Evolutionary conservation across 371 early-diverging fungal species (phyloP), one percentile per base, ranked within the genome.

Genomic region (Dichotomocladium elegans): DNA sequence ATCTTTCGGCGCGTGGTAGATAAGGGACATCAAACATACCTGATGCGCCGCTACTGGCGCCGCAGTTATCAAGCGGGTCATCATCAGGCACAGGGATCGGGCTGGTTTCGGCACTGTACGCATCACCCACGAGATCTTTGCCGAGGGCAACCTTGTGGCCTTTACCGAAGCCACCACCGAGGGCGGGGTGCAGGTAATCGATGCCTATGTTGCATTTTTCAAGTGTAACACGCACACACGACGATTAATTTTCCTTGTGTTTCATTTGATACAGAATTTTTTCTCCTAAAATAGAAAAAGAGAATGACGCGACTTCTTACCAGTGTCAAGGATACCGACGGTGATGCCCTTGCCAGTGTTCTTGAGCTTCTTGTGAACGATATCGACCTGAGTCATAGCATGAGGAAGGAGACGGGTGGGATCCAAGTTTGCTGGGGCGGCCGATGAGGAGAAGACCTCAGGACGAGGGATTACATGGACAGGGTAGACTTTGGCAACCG

Each of bases 281-380:
- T n/a, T n/a, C n/a, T n/a, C n/a, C n/a, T n/a, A n/a, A n/a, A n/a
- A n/a, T n/a, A n/a, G n/a, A n/a, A n/a, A n/a, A n/a, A n/a, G n/a
- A n/a, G n/a, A n/a, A n/a, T n/a, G n/a, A n/a, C n/a, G n/a, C n/a
- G n/a, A n/a, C n/a, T n/a, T 34, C 50, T 55, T 67, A 66, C 90
- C 90, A 3, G 86, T 68, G 51, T 88, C 90, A 29, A 89, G 69
- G 34, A 90, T 64, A 42, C 85, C 88, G 46, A 91, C 86, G 55
- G 80, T 83, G 63, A 88, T 64, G 9, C 87, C 87, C n/a, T 70
- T 75, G 48, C 89, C 90, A 25, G 75, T 79, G 24, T 65, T 64
- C 27, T 68, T 65, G 40, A 76, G 67, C 15, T 68, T 52, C 15
- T 49, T 57, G 34, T 76, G 77, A 8, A 76, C 77, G 12, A 53